A percentile compares a stretch with the other conserved stretches of the same genome.
These are phyloP conservation scores for Nemania diffusa DNA, from an alignment of 2,329 filamentous ascomycete genomes.

Conservation along the genomic window DNA sequence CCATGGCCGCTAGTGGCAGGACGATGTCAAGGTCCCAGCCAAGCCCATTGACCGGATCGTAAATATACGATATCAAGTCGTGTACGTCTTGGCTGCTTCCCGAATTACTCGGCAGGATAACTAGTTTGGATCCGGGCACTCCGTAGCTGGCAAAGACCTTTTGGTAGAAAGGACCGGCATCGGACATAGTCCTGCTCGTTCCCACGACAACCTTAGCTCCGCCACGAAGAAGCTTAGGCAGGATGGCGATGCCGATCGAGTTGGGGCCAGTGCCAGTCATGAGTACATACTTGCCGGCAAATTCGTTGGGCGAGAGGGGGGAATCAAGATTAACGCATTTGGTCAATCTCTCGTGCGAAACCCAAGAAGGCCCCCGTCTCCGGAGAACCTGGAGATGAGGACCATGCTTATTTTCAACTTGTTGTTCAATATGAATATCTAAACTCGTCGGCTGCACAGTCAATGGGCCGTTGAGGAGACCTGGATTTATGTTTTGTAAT, in stretches of 20 bases:
- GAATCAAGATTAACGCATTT: neutral
- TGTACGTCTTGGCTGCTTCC: neutral
- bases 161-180: neutral
- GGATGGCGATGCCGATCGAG: slow-evolving; percentile 38
- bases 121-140: neutral
- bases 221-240: slow-evolving; percentile 35
- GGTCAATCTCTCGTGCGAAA: slow-evolving; percentile 1
- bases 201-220: slow-evolving; percentile 44
- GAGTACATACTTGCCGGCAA: slow-evolving; percentile 34
- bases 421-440: neutral
- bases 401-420: neutral
- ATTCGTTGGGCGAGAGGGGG: slow-evolving; percentile 11
- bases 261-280: slow-evolving; percentile 39
- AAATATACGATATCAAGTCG: neutral
- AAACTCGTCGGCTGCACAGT: neutral
- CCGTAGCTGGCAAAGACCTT: neutral
- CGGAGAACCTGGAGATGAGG: slow-evolving; percentile 1
- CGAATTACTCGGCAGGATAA: neutral
- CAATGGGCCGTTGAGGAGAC: neutral
- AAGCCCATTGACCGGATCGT: slow-evolving; percentile 10
- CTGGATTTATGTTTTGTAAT: neutral
- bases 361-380: neutral
- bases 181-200: slow-evolving; percentile 22
- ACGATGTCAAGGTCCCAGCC: slow-evolving; percentile 53
- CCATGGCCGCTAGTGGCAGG: slow-evolving; percentile 56